Base-by-base conservation (phyloP, 169 alveolate species). In the Theileria orientalis region DNA sequence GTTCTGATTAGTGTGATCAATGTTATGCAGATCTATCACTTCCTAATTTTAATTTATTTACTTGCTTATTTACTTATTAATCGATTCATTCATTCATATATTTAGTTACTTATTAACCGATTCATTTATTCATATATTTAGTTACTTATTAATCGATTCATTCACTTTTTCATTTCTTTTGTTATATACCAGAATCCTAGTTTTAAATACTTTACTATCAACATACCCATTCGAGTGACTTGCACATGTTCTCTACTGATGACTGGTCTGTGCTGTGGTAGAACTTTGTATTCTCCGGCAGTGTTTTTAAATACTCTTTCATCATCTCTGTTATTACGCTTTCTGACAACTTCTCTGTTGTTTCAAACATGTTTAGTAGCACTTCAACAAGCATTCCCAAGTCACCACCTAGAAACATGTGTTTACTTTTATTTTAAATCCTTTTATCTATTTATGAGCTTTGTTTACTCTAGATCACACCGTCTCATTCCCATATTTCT, bases 371-470 rank as follows among this genome's bases (percentile, higher is more conserved):
- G 78, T 33, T 66, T 7, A 82, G 52, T 74, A 82, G 37, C 0
- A 60, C 76, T 23, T 57, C 51, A 6, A 59, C 63, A 76, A 82
- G 72, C 33, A 73, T 25, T 23, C 89, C 89, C 23, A 82, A 78
- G 42, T 82, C 89, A 0, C 89, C 89, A 0, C 89, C 89, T 82
- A 71, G 32, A 32, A n/a, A n/a, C n/a, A 49, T 19, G 40, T 25
- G 54, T 8, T 14, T 69, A n/a, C n/a, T n/a, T n/a, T n/a, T n/a
- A 21, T 33, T 59, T 16, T 3, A 13, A 5, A 37, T 59, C 21
- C 7, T 7, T 6, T 3, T 11, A 5, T 11, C 5, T 25, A 40
- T 23, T n/a, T 11, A 23, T 9, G 32, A 3, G 9, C 72, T n/a
- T n/a, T n/a, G n/a, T 23, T 9, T 56, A 14, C 8, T 13, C 51